Percentiles rank a stretch among this genome's conserved stretches.
Evolutionary conservation across 1,139 yeast genomes (phyloP).

Genomic region (Sugiyamaella castrensis): DNA sequence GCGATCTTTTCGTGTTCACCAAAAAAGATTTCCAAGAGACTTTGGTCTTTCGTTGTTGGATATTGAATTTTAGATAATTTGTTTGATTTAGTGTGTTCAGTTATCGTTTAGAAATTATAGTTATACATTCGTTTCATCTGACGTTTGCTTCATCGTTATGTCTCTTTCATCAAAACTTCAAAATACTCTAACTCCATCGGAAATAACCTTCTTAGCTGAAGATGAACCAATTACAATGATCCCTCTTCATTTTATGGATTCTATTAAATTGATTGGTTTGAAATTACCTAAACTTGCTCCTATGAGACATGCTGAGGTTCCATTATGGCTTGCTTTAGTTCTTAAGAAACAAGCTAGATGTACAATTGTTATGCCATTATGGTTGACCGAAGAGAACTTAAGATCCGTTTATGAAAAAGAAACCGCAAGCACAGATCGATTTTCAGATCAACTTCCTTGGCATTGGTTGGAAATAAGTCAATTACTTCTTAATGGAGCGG

Average conservation of each 20-base stretch:
- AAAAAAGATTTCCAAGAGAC: no score
- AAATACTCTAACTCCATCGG: slow-evolving; percentile 67
- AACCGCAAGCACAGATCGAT: slow-evolving; percentile 51
- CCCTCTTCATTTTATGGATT: slow-evolving; percentile 69
- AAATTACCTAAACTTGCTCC: slow-evolving; percentile 56
- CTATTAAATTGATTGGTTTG: slow-evolving; percentile 58
- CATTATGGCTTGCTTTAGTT: slow-evolving; percentile 84
- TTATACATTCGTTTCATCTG: no score
- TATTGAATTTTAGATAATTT: no score
- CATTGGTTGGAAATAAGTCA: slow-evolving; percentile 84
- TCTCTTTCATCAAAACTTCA: slow-evolving; percentile 59
- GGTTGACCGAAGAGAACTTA: slow-evolving; percentile 67
- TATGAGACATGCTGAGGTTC: slow-evolving; percentile 67
- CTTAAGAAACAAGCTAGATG: slow-evolving; percentile 84
- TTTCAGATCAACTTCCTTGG: slow-evolving; percentile 68
- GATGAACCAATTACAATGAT: slow-evolving; percentile 68
- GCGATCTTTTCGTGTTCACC: no score
- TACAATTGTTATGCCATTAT: slow-evolving; percentile 78
- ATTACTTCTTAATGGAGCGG: slow-evolving; percentile 59
- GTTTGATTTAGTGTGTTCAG: no score
- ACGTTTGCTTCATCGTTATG: no score
- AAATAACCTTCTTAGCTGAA: slow-evolving; percentile 81
- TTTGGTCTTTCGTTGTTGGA: no score
- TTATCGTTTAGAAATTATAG: no score
- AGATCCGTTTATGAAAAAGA: slow-evolving; percentile 68